phyloP scores from a whole-genome alignment of 2,329 filamentous ascomycete genomes.

The Penicillium sp. region DNA sequence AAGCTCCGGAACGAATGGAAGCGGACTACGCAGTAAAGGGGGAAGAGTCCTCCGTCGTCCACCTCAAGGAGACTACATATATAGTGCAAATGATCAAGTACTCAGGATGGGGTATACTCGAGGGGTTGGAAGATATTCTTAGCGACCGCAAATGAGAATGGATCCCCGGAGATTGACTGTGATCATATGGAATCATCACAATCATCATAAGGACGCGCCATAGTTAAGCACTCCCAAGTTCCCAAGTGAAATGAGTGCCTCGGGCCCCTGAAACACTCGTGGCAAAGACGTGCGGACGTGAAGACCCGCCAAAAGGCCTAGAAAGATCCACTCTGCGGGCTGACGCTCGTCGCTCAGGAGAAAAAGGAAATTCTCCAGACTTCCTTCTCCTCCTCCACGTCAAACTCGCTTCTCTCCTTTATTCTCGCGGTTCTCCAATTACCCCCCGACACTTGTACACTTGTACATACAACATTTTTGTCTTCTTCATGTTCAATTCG shows the following conservation, averaged over 20 bases:
- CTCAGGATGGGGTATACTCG: not conserved
- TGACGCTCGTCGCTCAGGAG: slow-evolving; percentile 6
- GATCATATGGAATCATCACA: no score
- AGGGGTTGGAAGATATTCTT: not conserved
- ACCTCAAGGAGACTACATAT: not conserved
- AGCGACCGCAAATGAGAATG: not conserved
- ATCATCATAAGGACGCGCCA: not conserved
- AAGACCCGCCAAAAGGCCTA: not conserved
- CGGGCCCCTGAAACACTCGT: slow-evolving; percentile 25
- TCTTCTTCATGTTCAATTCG: slow-evolving; percentile 9
- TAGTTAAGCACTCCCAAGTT: not conserved
- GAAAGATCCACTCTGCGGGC: not conserved
- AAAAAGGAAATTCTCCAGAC: not conserved
- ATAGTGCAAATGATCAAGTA: not conserved
- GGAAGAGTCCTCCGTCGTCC: not conserved
- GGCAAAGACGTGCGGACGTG: slow-evolving; percentile 19
- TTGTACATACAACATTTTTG: slow-evolving; percentile 7
- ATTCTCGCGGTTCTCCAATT: slow-evolving; percentile 3
- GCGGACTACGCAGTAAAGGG: not conserved
- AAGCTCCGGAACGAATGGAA: not conserved
- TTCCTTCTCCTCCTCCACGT: not conserved
- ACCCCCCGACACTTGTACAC: not conserved
- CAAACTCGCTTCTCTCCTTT: slow-evolving; percentile 8
- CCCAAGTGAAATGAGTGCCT: not conserved
- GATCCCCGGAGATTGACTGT: not conserved